A percentile compares a stretch with the other conserved stretches of the same genome.
phyloP scores from a whole-genome alignment of 2,329 filamentous ascomycete species.

The Aspergillus versicolor region DNA sequence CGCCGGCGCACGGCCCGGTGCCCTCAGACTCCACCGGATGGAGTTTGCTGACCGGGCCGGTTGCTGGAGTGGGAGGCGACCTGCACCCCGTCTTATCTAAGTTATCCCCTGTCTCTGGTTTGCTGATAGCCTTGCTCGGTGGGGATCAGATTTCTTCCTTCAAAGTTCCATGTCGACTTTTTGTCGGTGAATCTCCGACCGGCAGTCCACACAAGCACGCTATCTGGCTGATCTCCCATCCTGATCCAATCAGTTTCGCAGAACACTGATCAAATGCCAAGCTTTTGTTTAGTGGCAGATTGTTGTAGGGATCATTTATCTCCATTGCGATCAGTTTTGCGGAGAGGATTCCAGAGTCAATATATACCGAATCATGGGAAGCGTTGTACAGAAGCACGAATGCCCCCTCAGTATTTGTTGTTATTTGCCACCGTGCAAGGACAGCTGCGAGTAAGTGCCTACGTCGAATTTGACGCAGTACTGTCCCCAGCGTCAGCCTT shows the following conservation, averaged over 20 bases:
- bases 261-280: too few species aligned
- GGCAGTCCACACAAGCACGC: too few species aligned
- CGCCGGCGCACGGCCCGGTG: slow-evolving; percentile 12
- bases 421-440: background rate
- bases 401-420: background rate
- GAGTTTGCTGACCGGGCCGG: slow-evolving; percentile 8
- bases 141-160: background rate
- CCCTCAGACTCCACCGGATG: background rate
- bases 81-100: background rate
- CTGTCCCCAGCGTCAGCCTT: too few species aligned
- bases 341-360: slow-evolving; percentile 9
- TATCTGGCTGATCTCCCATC: too few species aligned
- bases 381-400: too few species aligned
- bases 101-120: background rate
- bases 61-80: background rate
- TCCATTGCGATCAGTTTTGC: background rate
- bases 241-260: too few species aligned
- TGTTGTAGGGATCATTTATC: background rate
- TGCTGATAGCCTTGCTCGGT: background rate
- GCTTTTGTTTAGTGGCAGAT: too few species aligned
- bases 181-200: too few species aligned
- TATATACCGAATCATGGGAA: background rate
- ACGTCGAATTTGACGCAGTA: too few species aligned
- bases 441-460: background rate
- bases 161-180: too few species aligned